Evolutionary conservation across 2,329 filamentous ascomycete species (phyloP).

Genomic region (Fusarium sp.): DNA sequence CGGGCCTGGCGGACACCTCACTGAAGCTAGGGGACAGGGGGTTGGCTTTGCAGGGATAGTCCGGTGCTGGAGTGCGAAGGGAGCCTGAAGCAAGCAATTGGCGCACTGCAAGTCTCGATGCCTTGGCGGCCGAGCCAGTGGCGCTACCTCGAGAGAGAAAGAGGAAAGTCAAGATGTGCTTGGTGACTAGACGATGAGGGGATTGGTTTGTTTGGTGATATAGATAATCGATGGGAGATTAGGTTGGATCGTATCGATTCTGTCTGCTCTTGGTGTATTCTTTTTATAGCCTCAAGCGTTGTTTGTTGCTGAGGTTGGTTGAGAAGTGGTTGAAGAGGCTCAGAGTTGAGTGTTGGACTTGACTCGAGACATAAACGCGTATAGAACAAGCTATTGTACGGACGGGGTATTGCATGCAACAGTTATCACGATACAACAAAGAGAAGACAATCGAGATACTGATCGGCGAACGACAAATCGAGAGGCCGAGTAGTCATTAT

Average conservation of each 20-base stretch:
- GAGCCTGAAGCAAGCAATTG: slow-evolving; percentile 40
- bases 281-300: slow-evolving; percentile 11
- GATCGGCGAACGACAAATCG: not conserved
- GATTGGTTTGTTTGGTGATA: slow-evolving; percentile 26
- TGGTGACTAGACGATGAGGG: slow-evolving; percentile 12
- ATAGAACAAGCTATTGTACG: not conserved
- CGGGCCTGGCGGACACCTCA: slow-evolving; percentile 1
- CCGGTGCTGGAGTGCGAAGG: slow-evolving; percentile 20
- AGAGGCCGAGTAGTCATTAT: slow-evolving; percentile 3
- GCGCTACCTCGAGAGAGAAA: slow-evolving; percentile 29
- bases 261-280: not conserved
- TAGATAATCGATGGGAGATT: slow-evolving; percentile 10
- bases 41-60: slow-evolving; percentile 6
- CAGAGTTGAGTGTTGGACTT: not conserved
- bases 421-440: slow-evolving; percentile 7
- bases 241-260: slow-evolving; percentile 9
- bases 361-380: not conserved
- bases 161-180: slow-evolving; percentile 19
- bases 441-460: not conserved
- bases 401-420: not conserved
- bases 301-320: not conserved
- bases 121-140: slow-evolving; percentile 39
- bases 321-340: not conserved
- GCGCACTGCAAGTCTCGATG: slow-evolving; percentile 26
- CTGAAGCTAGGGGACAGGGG: slow-evolving; percentile 8